These are phyloP conservation scores for Aspergillus ochraceus DNA, from an alignment of 2,329 filamentous ascomycete species.

Conservation along the genomic window DNA sequence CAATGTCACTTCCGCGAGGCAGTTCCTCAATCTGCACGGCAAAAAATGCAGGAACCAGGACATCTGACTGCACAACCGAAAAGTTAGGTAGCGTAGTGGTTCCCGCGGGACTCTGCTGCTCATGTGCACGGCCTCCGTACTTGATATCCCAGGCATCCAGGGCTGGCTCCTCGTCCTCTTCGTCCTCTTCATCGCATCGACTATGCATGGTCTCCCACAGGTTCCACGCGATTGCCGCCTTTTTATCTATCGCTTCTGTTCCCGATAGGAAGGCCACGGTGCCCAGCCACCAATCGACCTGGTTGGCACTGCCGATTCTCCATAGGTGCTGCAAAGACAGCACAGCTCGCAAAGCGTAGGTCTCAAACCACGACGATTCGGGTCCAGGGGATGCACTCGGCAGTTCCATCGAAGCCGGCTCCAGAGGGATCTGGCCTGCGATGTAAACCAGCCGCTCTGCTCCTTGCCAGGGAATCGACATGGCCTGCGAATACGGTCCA, in stretches of 20 bases:
- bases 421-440: slow-evolving; percentile 87
- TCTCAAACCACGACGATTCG: slow-evolving; percentile 26
- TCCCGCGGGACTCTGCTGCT: slow-evolving; percentile 28
- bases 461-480: slow-evolving; percentile 44
- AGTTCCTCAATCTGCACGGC: slow-evolving; percentile 74
- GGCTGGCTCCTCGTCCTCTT: slow-evolving; percentile 50
- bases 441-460: slow-evolving; percentile 58
- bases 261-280: slow-evolving; percentile 71
- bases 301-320: slow-evolving; percentile 72
- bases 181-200: slow-evolving; percentile 27
- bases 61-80: slow-evolving; percentile 21
- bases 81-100: slow-evolving; percentile 26
- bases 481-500: slow-evolving; percentile 91
- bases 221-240: slow-evolving; percentile 40
- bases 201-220: slow-evolving; percentile 48
- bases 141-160: slow-evolving; percentile 53
- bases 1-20: slow-evolving; percentile 71
- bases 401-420: slow-evolving; percentile 73
- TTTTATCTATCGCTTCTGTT: slow-evolving; percentile 29
- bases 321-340: slow-evolving; percentile 87
- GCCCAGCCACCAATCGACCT: slow-evolving; percentile 72
- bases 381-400: slow-evolving; percentile 22
- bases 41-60: slow-evolving; percentile 65
- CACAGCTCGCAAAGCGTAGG: slow-evolving; percentile 60
- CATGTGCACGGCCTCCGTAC: slow-evolving; percentile 56